A percentile compares a stretch with the other conserved stretches of the same genome.
These are phyloP conservation scores for Beauveria caledonica DNA, from an alignment of 2,329 filamentous ascomycete species.

Conservation along the genomic window DNA sequence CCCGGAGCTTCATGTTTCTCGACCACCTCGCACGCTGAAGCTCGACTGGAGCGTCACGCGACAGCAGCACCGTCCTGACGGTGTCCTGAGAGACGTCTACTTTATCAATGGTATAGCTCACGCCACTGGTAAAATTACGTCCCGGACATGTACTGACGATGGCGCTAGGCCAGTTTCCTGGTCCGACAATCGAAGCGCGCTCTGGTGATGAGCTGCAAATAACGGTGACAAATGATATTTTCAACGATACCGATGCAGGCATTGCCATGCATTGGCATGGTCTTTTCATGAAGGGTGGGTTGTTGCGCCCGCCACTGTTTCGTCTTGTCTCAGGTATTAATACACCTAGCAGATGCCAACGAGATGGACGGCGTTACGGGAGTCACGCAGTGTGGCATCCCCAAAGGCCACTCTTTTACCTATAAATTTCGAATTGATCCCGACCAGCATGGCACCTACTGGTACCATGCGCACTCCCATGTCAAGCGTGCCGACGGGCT, in stretches of 20 bases:
- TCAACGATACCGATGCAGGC: constrained; percentile 18
- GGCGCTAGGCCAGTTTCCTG: constrained; percentile 9
- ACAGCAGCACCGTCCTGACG: constrained; percentile 7
- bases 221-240: constrained; percentile 29
- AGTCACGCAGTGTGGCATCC: constrained; percentile 54
- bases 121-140: too few relatives aligned
- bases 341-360: background rate
- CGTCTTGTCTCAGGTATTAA: background rate
- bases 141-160: background rate
- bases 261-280: constrained; percentile 64
- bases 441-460: constrained; percentile 50
- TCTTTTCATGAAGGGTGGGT: constrained; percentile 53
- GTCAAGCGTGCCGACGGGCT: constrained; percentile 14
- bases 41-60: constrained; percentile 12
- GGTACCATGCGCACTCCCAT: constrained; percentile 30
- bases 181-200: constrained; percentile 12
- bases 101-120: constrained; percentile 10
- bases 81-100: constrained; percentile 11
- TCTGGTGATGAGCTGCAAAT: constrained; percentile 32
- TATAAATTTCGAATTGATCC: constrained; percentile 23
- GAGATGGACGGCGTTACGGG: constrained; percentile 56
- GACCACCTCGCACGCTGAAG: constrained; percentile 1
- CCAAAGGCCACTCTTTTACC: constrained; percentile 42
- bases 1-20: constrained; percentile 9
- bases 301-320: constrained; percentile 20